These are phyloP conservation scores for Rutstroemia sp. DNA, from an alignment of 2,329 filamentous ascomycete species.

Conservation along the genomic window DNA sequence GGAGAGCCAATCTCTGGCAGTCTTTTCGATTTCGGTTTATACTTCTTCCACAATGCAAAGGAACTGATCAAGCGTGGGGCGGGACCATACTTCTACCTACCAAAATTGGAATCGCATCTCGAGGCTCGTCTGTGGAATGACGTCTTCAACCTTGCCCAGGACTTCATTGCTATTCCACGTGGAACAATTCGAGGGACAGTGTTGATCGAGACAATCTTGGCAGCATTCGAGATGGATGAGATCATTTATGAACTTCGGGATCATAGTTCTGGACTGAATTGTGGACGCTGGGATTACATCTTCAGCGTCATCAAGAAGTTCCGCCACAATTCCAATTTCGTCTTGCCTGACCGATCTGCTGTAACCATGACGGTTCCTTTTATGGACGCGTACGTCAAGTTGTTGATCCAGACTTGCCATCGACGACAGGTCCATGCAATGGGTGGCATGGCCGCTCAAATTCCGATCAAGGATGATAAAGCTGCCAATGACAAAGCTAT, in stretches of 20 bases:
- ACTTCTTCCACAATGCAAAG: slow-evolving; percentile 97
- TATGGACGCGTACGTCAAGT: slow-evolving; percentile 95
- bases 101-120: slow-evolving; percentile 96
- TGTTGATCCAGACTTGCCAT: slow-evolving; percentile 98
- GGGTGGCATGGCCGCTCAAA: slow-evolving; percentile 98
- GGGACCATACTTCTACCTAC: slow-evolving; percentile 96
- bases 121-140: slow-evolving; percentile 98
- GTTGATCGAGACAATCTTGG: slow-evolving; percentile 94
- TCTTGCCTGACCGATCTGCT: slow-evolving; percentile 81
- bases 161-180: slow-evolving; percentile 80
- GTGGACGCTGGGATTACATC: slow-evolving; percentile 99
- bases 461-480: slow-evolving; percentile 93
- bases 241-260: slow-evolving; percentile 99
- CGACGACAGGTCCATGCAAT: slow-evolving; percentile 95
- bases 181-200: slow-evolving; percentile 94
- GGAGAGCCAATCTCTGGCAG: slow-evolving; percentile 88
- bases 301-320: slow-evolving; percentile 99
- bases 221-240: slow-evolving; percentile 99
- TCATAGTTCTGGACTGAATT: slow-evolving; percentile 94
- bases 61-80: slow-evolving; percentile 77
- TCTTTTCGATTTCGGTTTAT: slow-evolving; percentile 95
- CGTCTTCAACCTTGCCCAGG: slow-evolving; percentile 90
- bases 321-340: slow-evolving; percentile 87
- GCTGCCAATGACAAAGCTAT: slow-evolving; percentile 90
- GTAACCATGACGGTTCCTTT: slow-evolving; percentile 99